phyloP scores from a whole-genome alignment of 768 basidiomycete species.

The Chalciporus piperatus region DNA sequence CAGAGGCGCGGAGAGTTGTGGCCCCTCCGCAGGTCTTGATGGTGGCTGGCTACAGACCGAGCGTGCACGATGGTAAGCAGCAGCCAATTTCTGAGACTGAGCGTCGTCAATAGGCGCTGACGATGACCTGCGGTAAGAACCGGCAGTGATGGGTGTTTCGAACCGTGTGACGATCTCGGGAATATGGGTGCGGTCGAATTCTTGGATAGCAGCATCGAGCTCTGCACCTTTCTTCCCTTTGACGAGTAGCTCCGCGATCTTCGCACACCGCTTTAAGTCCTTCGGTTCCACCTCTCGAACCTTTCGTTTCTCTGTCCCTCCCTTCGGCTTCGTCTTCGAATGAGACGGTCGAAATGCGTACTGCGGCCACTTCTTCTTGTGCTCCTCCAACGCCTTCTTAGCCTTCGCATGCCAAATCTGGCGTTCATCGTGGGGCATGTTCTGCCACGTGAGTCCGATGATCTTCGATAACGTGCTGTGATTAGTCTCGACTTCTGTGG shows the following conservation, averaged over 20 bases:
- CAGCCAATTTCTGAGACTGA: constrained; percentile 30
- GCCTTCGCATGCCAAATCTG: constrained; percentile 78
- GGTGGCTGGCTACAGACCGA: constrained; percentile 25
- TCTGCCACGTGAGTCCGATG: constrained; percentile 81
- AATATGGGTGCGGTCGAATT: constrained; percentile 53
- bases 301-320: constrained; percentile 31
- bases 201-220: constrained; percentile 58
- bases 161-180: constrained; percentile 68
- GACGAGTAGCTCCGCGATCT: constrained; percentile 65
- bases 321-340: constrained; percentile 27
- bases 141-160: constrained; percentile 71
- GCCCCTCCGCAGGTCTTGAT: constrained; percentile 1
- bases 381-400: constrained; percentile 67
- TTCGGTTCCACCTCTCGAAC: constrained; percentile 43
- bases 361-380: constrained; percentile 66
- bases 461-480: constrained; percentile 84
- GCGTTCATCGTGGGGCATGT: constrained; percentile 69
- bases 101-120: constrained; percentile 52
- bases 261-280: constrained; percentile 58
- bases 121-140: constrained; percentile 64
- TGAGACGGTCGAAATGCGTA: constrained; percentile 73
- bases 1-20: constrained; percentile 6
- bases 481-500: constrained; percentile 75
- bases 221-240: constrained; percentile 65
- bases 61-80: constrained; percentile 20